Base-by-base conservation (phyloP, 306 rosid genomes). In the Arachis stenosperma region DNA sequence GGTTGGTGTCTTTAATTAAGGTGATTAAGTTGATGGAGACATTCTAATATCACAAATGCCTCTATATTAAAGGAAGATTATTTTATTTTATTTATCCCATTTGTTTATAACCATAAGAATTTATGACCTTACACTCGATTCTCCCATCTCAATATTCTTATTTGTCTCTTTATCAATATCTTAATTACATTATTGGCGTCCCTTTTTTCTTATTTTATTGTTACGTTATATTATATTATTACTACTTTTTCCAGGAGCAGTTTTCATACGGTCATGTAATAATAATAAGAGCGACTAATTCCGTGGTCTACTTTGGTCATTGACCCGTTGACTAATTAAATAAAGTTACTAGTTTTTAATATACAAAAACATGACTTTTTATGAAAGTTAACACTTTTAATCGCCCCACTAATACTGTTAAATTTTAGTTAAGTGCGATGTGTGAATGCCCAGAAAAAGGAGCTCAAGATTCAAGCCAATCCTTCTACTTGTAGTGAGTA, bases 381-480 rank as follows among this genome's bases (percentile, higher is more conserved):
- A 43, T 42, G 1, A 43, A 64, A 22, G 9, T 44, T 42, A 42
- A 0, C 39, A 22, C 27, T 22, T 22, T 22, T 22, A 22, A 22
- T 22, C 27, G 27, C 33, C 10, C 56, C 22, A 2, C 13, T 11
- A 10, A 56, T 54, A 9, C 52, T 39, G 62, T 75, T 64, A 54
- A 43, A 10, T 58, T 17, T 50, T 50, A 61, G 61, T 15, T 47
- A 48, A 48, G 14, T 48, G 53, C 6, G 53, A 3, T 11, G 71
- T 75, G 81, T 56, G 71, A 61, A 46, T 61, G 52, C 79, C 54
- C 54, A 48, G 54, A 61, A 55, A 22, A 41, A 4, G 37, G 3
- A 60, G 75, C 56, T 71, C 8, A n/a, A 64, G 75, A 43, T 33
- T 74, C 61, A 37, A 74, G 76, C 69, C 57, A 72, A 67, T 22